phyloP scores from a whole-genome alignment of 352 stramenopile species.

The Globisporangium paroecandrum region DNA sequence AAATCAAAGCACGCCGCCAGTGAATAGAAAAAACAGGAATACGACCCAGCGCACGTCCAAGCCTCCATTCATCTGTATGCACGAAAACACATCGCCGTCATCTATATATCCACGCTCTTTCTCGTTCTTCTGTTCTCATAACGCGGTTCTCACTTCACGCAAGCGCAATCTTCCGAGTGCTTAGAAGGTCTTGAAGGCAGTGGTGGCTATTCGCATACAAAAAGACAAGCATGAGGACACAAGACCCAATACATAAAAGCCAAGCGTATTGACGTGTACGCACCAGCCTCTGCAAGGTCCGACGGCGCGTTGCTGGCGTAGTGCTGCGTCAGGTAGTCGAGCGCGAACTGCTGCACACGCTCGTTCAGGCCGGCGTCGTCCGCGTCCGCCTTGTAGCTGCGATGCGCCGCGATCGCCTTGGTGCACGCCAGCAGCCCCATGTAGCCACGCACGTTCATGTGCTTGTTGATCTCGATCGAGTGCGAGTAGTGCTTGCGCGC shows the following conservation, averaged over 20 bases:
- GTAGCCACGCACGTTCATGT: constrained; percentile 49
- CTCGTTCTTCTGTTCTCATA: background rate
- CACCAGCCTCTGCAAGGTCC: constrained; percentile 47
- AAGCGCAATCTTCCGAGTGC: background rate
- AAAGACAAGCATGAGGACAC: background rate
- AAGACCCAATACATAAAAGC: background rate
- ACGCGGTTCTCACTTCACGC: background rate
- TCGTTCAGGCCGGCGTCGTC: constrained; percentile 58
- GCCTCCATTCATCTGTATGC: constrained; percentile 7
- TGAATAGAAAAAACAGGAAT: background rate
- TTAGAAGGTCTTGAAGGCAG: constrained; percentile 34
- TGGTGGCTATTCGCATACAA: constrained; percentile 18
- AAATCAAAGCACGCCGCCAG: background rate
- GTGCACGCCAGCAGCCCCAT: constrained; percentile 53
- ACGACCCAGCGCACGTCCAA: background rate
- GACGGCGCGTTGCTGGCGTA: constrained; percentile 35
- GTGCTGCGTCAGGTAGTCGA: constrained; percentile 36
- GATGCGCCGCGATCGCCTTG: constrained; percentile 44
- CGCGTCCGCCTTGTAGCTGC: constrained; percentile 37
- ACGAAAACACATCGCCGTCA: background rate
- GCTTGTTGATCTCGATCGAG: constrained; percentile 65
- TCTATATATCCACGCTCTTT: background rate
- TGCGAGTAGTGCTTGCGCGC: constrained; percentile 72
- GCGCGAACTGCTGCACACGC: constrained; percentile 49
- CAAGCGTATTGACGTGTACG: constrained; percentile 1